Conservation (phyloP, 495 filamentous ascomycete genomes). For the Hyaloscypha variabilis region DNA sequence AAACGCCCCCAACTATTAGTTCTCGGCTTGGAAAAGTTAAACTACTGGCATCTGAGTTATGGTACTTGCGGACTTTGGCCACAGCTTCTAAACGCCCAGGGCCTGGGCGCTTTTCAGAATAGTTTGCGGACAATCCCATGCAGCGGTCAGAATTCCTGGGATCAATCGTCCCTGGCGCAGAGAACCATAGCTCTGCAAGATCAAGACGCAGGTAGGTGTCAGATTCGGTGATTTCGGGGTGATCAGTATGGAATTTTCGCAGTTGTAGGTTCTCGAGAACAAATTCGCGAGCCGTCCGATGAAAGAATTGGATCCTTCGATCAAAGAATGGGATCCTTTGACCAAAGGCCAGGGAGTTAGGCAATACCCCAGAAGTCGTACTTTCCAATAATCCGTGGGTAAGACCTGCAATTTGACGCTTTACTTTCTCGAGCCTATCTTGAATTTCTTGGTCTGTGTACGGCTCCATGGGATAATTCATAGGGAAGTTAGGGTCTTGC, state of each 20-base stretch:
- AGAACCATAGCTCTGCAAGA: neutral
- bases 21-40: no score
- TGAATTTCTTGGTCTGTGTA: neutral
- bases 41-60: no score
- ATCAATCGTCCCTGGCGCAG: neutral
- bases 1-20: no score
- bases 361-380: neutral
- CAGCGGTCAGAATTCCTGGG: neutral
- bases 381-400: neutral
- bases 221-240: neutral
- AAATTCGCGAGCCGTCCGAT: neutral
- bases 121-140: neutral
- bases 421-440: neutral
- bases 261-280: neutral
- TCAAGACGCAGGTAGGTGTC: neutral
- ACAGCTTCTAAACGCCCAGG: no score
- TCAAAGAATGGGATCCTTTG: neutral
- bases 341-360: neutral
- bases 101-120: neutral
- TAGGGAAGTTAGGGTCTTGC: neutral
- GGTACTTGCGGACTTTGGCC: no score
- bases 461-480: neutral
- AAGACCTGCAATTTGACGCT: neutral
- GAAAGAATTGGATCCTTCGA: neutral
- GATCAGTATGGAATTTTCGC: neutral